Base-by-base conservation (phyloP, 495 filamentous ascomycete species). In the Penicillium cinerascens region DNA sequence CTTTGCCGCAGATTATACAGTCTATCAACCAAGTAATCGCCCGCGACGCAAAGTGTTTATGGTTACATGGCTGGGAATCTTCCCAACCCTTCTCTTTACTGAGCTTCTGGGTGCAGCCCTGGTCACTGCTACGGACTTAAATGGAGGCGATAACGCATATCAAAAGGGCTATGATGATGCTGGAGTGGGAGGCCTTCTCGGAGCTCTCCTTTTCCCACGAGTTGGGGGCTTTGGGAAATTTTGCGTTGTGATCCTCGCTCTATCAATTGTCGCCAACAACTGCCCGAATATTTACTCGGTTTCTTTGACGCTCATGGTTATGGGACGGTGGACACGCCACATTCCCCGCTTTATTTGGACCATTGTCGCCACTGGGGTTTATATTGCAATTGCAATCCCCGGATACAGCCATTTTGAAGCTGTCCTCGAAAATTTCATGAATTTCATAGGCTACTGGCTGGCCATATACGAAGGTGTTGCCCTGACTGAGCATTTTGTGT, bases 211-310 rank as follows among this genome's bases (percentile, higher is more conserved):
- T 5, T 60, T 67, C 4, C 74, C 75, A 8, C 29, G 44, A 5
- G 71, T 72, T 3, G 77, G 76, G 11, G 77, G 75, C 0, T 83
- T 83, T 56, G 81, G 80, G 7, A 77, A 77, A 55, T 82, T 83
- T 56, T 66, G 82, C 2, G 70, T 77, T 13, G 77, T 82, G 3
- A 51, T 82, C 9, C 69, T 83, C 18, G 71, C 73, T 6, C 64
- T 83, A 26, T 79, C 76, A 7, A 55, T 79, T 21, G 66, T 82
- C 18, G 79, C 78, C 1, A 82, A 82, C 59, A 69, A 79, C 29
- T 67, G 76, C 27, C 60, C 63, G 8, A 60, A 59, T 26, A 63
- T 66, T 26, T 66, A 66, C 37, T 77, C 73, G 15, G 71, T 82
- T 50, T 78, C 79, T 8, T 69, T 84, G 37, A 82, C 81, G 59